Evolutionary conservation across 495 filamentous ascomycete species (phyloP), one percentile per base, ranked within the genome.

Genomic region (Aspergillus wentii): DNA sequence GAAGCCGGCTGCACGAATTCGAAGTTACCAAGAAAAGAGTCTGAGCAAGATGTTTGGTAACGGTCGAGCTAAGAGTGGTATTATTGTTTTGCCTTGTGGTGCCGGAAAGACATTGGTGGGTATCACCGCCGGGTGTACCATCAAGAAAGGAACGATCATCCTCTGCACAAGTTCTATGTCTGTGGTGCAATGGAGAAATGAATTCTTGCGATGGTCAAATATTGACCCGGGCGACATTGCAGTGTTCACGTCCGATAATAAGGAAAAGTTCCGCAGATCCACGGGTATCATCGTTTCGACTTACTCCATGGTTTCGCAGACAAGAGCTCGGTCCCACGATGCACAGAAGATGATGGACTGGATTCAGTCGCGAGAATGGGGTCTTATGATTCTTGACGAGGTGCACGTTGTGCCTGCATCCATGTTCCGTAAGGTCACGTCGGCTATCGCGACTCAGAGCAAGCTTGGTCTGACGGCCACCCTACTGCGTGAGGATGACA

Each of bases 1-100:
- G 30, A 82, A 80, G 52, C 88, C 89, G 2, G 79, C 78, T 51
- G 86, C 86, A 0, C 80, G 85, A 51, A 95, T 94, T 51, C 82
- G 88, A 54, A 81, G 77, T 46, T 97, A 97, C 51, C 94, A 99
- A 62, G 92, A 99, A 64, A 91, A 94, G 65, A 91, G 86, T 48
- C 71, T 99, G 19, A 89, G 85, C 64, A 97, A 99, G 60, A 97
- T 99, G 94, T 99, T 99, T 52, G 89, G 92, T 51, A 99, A 99
- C 54, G 90, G 89, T 38, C 79, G 92, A 56, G 89, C 92, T 15
- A 92, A 94, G 63, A 94, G 87, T 64, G 92, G 94, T 47, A 94
- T 99, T 48, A 97, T 99, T 41, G 92, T 99, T 30, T 59, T 99
- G 46, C 92, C 92, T 34, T 99, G 94, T 62, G 92, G 92, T 27